Percentiles rank a stretch among this genome's conserved stretches.
phyloP scores from a whole-genome alignment of 2,329 filamentous ascomycete species.

The Neonectria magnoliae region DNA sequence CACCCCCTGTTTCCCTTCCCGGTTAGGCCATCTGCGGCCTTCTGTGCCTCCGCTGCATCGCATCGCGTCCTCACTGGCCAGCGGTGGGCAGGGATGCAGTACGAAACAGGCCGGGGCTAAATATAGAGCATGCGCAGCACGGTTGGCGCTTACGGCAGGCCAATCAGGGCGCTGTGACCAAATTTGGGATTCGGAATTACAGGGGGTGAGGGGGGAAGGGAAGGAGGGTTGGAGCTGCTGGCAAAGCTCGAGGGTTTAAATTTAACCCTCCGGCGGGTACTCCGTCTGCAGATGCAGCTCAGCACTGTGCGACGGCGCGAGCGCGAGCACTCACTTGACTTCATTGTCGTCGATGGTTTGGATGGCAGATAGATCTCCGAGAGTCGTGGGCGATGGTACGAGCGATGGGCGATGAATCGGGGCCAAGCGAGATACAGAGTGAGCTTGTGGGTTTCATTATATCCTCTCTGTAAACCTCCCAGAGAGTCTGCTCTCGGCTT shows the following conservation, averaged over 20 bases:
- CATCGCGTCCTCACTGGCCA: conserved; percentile 33
- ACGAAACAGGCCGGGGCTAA: conserved; percentile 46
- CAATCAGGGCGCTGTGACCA: conserved; percentile 42
- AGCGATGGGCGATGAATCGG: not conserved
- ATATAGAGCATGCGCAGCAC: conserved; percentile 46
- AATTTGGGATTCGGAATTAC: conserved; percentile 41
- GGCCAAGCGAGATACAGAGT: not conserved
- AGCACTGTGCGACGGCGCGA: conserved; percentile 34
- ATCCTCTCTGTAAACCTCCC: not conserved
- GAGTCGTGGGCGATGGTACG: not conserved
- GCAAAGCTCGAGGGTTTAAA: conserved; percentile 38
- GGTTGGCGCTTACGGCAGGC: conserved; percentile 44
- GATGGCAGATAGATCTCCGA: not conserved
- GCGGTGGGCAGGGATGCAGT: conserved; percentile 27
- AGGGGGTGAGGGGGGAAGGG: conserved; percentile 21
- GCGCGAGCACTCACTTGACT: not conserved
- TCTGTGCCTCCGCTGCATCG: conserved; percentile 25
- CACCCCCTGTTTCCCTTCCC: conserved; percentile 31
- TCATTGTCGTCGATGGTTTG: not conserved
- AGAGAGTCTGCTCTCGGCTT: too few relatives aligned
- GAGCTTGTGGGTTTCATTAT: not conserved
- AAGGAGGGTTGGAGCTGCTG: conserved; percentile 17
- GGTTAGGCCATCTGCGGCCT: conserved; percentile 30
- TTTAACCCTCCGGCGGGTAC: conserved; percentile 38
- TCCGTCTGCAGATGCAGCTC: conserved; percentile 15